A percentile compares a stretch with the other conserved stretches of the same genome.
Evolutionary conservation across 495 filamentous ascomycete species (phyloP).

Genomic region (Lepidopterella palustris): DNA sequence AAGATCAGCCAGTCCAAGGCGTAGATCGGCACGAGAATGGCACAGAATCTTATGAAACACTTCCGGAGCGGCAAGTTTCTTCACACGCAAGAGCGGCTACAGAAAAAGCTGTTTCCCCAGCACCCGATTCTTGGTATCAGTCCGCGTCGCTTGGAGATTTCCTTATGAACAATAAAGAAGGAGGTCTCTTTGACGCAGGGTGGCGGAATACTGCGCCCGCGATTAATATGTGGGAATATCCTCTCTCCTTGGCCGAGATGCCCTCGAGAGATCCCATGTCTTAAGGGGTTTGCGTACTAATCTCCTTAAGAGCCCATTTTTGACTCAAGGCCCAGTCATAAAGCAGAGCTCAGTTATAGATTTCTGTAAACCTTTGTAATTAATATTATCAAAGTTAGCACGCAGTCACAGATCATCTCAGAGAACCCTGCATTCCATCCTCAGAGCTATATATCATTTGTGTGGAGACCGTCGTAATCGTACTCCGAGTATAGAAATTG

Average conservation of each 20-base stretch:
- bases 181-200: neutral
- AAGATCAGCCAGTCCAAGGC: neutral
- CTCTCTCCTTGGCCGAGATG: neutral
- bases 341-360: too few relatives aligned
- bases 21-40: neutral
- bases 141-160: neutral
- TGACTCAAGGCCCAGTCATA: too few relatives aligned
- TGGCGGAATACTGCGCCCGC: neutral
- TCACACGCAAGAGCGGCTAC: neutral
- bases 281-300: too few relatives aligned
- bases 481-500: too few relatives aligned
- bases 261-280: neutral
- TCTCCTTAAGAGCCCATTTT: too few relatives aligned
- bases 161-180: neutral
- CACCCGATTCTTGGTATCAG: neutral
- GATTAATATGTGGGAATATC: neutral
- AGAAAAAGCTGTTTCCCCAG: neutral
- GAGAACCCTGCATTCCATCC: too few relatives aligned
- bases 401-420: too few relatives aligned
- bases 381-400: too few relatives aligned
- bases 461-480: too few relatives aligned
- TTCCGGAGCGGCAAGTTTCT: neutral
- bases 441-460: too few relatives aligned
- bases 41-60: neutral
- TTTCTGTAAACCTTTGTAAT: too few relatives aligned